Evolutionary conservation across 129 eudicot genomes (phyloP), one percentile per base, ranked within the genome.

Genomic region (Escallonia herrerae): DNA sequence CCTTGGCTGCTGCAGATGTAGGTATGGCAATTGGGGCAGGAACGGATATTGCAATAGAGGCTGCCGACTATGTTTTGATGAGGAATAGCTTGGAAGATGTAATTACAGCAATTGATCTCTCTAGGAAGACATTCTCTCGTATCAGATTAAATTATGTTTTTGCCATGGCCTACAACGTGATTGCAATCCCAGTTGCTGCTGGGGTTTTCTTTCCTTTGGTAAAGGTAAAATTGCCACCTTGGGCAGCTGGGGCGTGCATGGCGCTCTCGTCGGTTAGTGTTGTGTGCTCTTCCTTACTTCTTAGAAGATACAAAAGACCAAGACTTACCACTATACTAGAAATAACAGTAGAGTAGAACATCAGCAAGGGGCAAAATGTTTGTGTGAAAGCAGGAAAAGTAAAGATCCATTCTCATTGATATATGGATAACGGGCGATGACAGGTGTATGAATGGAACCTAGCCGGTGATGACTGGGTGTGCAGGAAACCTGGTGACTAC

Each of bases 211-310:
- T 69, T 49, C 98, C 98, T 0, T 89, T 80, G 82, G 62, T 93
- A 11, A 63, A 58, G 73, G 11, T 93, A 44, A 72, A 75, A 81
- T 72, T 93, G 78, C 98, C 98, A 0, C 98, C 98, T 4, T 93
- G 98, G 98, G 96, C 83, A 6, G 98, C 96, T 8, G 98, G 98
- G 69, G 98, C 98, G 0, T 93, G 96, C 70, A 93, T 93, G 98
- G 98, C 98, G 2, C 60, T 93, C 42, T 93, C 98, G 3, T 93
- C 98, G 47, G 91, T 88, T 40, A 93, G 89, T 72, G 98, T 93
- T 40, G 98, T 93, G 1, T 93, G 98, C 69, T 93, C 98, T 22
- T 93, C 98, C 58, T 80, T 93, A 78, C 89, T 88, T 73, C 89
- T 93, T 56, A 83, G 89, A 67, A 79, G 87, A 69, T 93, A 93